These are phyloP conservation scores for Botrytis medusae DNA, from an alignment of 2,329 filamentous ascomycete genomes.

Conservation along the genomic window DNA sequence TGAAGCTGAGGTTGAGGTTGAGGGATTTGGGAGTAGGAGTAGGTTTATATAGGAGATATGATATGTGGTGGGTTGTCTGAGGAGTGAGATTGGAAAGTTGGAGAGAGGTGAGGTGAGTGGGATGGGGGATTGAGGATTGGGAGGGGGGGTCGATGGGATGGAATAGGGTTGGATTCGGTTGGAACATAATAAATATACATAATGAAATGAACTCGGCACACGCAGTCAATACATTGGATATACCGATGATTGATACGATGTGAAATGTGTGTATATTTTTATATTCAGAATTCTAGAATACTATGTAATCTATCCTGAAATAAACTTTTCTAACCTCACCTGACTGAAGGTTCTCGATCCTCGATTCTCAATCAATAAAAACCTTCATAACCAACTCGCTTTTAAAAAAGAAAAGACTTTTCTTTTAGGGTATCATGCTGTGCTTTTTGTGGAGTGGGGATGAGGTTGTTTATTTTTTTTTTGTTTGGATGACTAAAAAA, in stretches of 20 bases:
- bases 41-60: too few species aligned
- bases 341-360: not conserved
- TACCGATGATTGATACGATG: not conserved
- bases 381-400: not conserved
- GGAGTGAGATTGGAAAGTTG: too few species aligned
- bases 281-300: not conserved
- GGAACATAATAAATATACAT: too few species aligned
- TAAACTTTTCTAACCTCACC: not conserved
- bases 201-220: too few species aligned
- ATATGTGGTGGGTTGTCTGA: too few species aligned
- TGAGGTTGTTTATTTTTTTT: not conserved
- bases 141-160: too few species aligned
- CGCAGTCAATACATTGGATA: too few species aligned
- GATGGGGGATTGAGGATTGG: not conserved
- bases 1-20: too few species aligned
- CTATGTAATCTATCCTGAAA: not conserved
- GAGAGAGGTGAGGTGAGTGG: too few species aligned
- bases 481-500: not conserved
- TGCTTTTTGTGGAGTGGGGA: not conserved
- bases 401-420: not conserved
- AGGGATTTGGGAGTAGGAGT: too few species aligned
- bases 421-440: not conserved
- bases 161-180: not conserved
- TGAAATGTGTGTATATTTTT: not conserved
- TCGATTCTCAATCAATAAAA: not conserved